phyloP scores from a whole-genome alignment of 441 rosid genomes.

The Gossypium armourianum region DNA sequence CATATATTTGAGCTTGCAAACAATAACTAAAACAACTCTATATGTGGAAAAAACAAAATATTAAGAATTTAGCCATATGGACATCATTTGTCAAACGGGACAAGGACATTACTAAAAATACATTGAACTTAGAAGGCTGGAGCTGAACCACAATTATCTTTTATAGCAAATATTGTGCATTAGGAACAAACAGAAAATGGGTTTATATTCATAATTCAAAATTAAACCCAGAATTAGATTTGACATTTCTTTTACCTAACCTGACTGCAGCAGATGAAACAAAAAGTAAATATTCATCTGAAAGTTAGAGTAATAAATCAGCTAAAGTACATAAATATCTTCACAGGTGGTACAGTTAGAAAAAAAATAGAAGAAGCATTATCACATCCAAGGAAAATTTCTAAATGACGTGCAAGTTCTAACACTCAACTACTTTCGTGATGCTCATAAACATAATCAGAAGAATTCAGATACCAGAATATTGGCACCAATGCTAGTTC shows the following conservation, averaged over 20 bases:
- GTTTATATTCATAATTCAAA: background rate
- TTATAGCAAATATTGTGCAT: background rate
- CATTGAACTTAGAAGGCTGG: background rate
- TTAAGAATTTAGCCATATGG: background rate
- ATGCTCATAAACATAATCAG: background rate
- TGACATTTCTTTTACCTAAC: background rate
- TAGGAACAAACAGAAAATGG: slow-evolving; percentile 2
- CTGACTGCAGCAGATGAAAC: background rate
- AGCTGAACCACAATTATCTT: background rate
- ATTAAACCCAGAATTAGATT: background rate
- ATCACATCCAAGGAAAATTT: background rate
- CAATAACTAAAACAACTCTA: background rate
- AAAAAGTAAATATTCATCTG: background rate
- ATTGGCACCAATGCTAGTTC: slow-evolving; percentile 10
- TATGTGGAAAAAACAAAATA: background rate
- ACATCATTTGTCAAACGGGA: background rate
- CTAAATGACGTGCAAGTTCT: background rate
- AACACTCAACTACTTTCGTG: background rate
- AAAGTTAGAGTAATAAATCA: background rate
- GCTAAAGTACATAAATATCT: background rate
- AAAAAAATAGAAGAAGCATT: background rate
- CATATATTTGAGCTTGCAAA: background rate
- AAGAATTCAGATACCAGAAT: slow-evolving; percentile 1
- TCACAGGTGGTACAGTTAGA: background rate
- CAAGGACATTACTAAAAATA: background rate